A percentile compares a stretch with the other conserved stretches of the same genome.
Conservation (phyloP, 148 eudicot genomes). For the Polygonum maritimum region DNA sequence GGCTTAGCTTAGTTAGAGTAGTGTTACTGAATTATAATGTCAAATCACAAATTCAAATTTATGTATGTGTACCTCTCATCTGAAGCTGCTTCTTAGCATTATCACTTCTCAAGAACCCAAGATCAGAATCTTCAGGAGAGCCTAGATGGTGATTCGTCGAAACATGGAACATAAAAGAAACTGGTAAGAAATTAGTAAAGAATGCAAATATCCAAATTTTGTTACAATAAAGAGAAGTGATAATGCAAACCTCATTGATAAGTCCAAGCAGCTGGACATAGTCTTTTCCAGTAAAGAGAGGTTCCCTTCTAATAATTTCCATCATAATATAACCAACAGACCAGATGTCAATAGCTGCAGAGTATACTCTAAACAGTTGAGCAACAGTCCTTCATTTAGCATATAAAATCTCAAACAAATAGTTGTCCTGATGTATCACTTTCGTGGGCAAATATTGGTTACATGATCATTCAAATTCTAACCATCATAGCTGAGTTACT, state of each 20-base stretch:
- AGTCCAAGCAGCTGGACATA: conserved; percentile 81
- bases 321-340: conserved; percentile 95
- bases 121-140: conserved; percentile 87
- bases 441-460: no score
- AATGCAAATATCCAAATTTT: not conserved
- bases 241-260: conserved; percentile 66
- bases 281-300: conserved; percentile 90
- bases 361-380: conserved; percentile 88
- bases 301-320: conserved; percentile 80
- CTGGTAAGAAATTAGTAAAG: not conserved
- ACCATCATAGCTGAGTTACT: no score
- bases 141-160: conserved; percentile 52
- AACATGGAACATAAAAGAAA: not conserved
- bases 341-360: conserved; percentile 96
- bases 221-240: not conserved
- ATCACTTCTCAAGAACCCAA: conserved; percentile 82
- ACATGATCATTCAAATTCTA: no score
- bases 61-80: no score
- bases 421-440: no score
- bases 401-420: no score
- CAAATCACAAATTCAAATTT: no score
- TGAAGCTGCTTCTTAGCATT: conserved; percentile 79
- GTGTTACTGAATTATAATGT: no score
- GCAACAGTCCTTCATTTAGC: conserved; percentile 83
- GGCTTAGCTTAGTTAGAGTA: no score